phyloP scores from a whole-genome alignment of 164 flowering plant species.

The Vitis labrusca region DNA sequence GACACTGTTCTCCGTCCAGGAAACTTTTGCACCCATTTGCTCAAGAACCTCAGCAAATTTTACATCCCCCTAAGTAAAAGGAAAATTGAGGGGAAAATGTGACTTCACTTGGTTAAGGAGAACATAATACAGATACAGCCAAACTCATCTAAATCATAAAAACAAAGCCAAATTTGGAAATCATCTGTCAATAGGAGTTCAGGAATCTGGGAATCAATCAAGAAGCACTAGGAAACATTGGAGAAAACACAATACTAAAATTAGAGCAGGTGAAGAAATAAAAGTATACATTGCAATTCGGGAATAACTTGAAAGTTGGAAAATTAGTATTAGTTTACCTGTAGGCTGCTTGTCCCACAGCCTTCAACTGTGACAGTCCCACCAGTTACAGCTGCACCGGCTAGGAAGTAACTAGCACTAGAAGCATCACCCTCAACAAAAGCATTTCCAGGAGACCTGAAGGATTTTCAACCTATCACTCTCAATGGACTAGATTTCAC shows the following conservation, averaged over 20 bases:
- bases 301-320: not conserved
- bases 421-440: slow-evolving; percentile 99
- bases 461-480: slow-evolving; percentile 2
- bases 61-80: slow-evolving; percentile 78
- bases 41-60: slow-evolving; percentile 98
- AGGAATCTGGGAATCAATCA: not conserved
- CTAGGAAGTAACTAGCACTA: slow-evolving; percentile 99
- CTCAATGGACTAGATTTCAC: not conserved
- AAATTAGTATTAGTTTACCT: slow-evolving; percentile 46
- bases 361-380: slow-evolving; percentile 98
- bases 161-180: not conserved
- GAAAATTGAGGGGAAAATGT: not conserved
- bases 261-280: not conserved
- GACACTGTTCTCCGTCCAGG: slow-evolving; percentile 95
- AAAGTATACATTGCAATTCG: not conserved
- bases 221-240: not conserved
- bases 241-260: not conserved
- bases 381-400: slow-evolving; percentile 98
- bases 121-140: not conserved
- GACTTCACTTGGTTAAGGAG: not conserved
- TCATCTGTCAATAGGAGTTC: not conserved
- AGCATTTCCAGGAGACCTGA: slow-evolving; percentile 92
- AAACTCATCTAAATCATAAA: not conserved
- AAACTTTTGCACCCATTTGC: slow-evolving; percentile 92
- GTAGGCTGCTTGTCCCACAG: slow-evolving; percentile 96